Percentiles rank a stretch among this genome's conserved stretches.
Evolutionary conservation across 192 early-diverging fungal species (phyloP).

Genomic region (Dispira simplex): DNA sequence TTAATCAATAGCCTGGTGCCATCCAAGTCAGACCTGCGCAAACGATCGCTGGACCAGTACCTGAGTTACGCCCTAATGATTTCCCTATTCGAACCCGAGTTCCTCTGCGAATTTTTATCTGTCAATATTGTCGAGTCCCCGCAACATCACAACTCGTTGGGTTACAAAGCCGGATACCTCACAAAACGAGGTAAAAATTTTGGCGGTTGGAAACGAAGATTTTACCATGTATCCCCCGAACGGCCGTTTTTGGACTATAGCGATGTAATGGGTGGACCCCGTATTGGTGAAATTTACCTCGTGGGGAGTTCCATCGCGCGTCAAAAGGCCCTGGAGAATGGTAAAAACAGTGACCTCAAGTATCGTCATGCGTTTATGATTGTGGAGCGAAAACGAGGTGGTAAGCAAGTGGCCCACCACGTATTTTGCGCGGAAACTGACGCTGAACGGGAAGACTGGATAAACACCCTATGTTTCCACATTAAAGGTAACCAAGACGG

Average conservation of each 20-base stretch:
- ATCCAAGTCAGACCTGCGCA: constrained; percentile 74
- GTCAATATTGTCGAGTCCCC: constrained; percentile 41
- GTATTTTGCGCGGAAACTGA: constrained; percentile 84
- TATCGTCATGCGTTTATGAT: constrained; percentile 80
- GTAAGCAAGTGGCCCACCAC: constrained; percentile 47
- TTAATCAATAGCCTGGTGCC: constrained; percentile 69
- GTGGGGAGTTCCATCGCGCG: constrained; percentile 57
- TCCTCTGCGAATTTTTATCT: constrained; percentile 61
- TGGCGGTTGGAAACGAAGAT: constrained; percentile 92
- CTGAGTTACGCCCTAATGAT: constrained; percentile 52
- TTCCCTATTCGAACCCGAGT: constrained; percentile 37
- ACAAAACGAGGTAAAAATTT: constrained; percentile 92
- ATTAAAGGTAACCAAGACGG: constrained; percentile 21
- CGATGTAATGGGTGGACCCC: constrained; percentile 60
- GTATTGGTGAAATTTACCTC: constrained; percentile 56
- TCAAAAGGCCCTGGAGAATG: constrained; percentile 21
- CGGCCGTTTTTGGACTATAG: constrained; percentile 61
- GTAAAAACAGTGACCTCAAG: constrained; percentile 21
- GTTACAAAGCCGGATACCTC: constrained; percentile 70
- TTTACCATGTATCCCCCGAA: constrained; percentile 53
- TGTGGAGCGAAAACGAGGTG: constrained; percentile 52
- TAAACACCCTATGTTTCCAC: constrained; percentile 43
- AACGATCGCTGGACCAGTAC: constrained; percentile 72
- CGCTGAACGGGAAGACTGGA: constrained; percentile 83
- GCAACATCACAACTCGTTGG: constrained; percentile 29